A percentile compares a stretch with the other conserved stretches of the same genome.
Evolutionary conservation across 1,139 yeast species (phyloP).

Genomic region (Diutina sp.): DNA sequence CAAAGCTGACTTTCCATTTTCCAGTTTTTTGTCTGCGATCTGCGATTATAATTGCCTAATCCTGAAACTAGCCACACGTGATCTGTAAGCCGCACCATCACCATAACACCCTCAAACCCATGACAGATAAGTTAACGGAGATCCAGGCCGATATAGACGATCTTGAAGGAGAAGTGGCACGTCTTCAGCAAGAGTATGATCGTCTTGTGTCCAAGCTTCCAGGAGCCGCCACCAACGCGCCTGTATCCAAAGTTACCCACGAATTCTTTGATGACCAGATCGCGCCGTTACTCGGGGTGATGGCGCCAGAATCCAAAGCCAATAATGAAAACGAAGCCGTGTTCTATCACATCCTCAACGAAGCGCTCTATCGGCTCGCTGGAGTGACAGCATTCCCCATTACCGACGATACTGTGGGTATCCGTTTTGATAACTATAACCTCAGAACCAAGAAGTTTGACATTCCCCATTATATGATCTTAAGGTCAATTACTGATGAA

Average conservation of each 20-base stretch:
- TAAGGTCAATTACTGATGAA: neutral
- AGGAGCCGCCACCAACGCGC: neutral
- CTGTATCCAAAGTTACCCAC: neutral
- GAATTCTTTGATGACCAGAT: neutral
- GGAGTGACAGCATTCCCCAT: slow-evolving; percentile 1
- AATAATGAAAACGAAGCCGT: neutral
- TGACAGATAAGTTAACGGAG: neutral
- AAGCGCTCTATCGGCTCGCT: neutral
- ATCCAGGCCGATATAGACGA: neutral
- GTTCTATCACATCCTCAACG: neutral
- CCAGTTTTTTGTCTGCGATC: neutral
- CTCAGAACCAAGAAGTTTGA: neutral
- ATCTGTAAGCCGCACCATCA: neutral
- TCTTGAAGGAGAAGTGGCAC: neutral
- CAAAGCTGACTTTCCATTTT: too few species aligned
- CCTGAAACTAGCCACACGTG: neutral
- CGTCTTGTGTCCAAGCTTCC: neutral
- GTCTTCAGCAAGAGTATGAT: neutral
- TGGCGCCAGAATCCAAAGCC: neutral
- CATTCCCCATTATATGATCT: neutral
- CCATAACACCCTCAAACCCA: neutral
- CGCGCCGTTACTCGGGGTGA: neutral
- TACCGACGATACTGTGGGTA: neutral
- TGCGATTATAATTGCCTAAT: neutral
- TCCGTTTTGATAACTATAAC: neutral